These are phyloP conservation scores for Colletotrichum tanaceti DNA, from an alignment of 2,329 filamentous ascomycete species.

Conservation along the genomic window DNA sequence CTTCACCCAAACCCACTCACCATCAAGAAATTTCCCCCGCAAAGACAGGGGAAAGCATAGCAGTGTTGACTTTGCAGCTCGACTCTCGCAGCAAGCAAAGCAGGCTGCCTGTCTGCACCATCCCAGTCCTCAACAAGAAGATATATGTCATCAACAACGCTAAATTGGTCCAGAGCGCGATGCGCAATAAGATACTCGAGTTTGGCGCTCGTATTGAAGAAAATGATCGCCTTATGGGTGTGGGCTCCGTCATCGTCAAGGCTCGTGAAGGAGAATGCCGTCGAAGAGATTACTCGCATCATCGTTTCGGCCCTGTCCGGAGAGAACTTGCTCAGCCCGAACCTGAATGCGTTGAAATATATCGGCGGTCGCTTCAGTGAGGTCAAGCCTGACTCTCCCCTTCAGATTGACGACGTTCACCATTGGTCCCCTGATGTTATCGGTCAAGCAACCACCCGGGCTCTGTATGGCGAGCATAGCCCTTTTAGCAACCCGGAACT, in stretches of 20 bases:
- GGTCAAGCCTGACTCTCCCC: slow-evolving; percentile 22
- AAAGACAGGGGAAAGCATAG: neutral
- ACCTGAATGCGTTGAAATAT: slow-evolving; percentile 50
- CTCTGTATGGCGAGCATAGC: slow-evolving; percentile 58
- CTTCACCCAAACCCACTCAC: neutral
- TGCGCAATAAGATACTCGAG: slow-evolving; percentile 52
- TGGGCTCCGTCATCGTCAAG: slow-evolving; percentile 48
- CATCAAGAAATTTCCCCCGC: neutral
- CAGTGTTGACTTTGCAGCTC: slow-evolving; percentile 12
- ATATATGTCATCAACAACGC: slow-evolving; percentile 60
- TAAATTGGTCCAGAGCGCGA: slow-evolving; percentile 51
- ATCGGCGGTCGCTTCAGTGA: slow-evolving; percentile 48
- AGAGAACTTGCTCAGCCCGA: slow-evolving; percentile 50
- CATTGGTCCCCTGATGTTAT: slow-evolving; percentile 53
- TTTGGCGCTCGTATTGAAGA: slow-evolving; percentile 56
- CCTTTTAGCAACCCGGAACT: slow-evolving; percentile 47
- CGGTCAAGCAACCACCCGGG: slow-evolving; percentile 52
- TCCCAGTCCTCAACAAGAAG: slow-evolving; percentile 57
- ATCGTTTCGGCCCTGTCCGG: slow-evolving; percentile 47
- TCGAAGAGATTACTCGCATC: slow-evolving; percentile 49
- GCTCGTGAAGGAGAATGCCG: slow-evolving; percentile 50
- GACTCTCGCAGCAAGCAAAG: slow-evolving; percentile 42
- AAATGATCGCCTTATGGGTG: slow-evolving; percentile 44
- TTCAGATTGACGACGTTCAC: slow-evolving; percentile 49
- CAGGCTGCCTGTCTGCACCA: slow-evolving; percentile 54